Evolutionary conservation across 495 filamentous ascomycete genomes (phyloP).

Genomic region (Elasticomyces elasticus): DNA sequence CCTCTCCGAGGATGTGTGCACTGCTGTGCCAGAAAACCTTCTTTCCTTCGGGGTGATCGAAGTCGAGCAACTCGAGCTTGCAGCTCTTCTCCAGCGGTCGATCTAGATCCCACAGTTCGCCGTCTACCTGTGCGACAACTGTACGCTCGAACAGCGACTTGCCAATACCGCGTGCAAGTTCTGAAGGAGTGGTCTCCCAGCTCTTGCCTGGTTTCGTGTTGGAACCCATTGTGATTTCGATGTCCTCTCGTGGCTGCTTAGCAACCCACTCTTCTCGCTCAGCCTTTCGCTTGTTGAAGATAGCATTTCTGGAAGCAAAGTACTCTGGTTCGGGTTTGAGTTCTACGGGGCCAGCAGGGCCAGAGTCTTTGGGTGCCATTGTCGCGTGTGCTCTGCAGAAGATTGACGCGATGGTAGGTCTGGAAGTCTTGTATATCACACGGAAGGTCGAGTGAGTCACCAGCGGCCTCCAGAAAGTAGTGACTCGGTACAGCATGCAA

Average conservation of each 20-base stretch:
- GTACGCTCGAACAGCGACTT: constrained; percentile 63
- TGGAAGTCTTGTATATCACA: background rate
- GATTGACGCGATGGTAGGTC: background rate
- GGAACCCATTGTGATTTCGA: constrained; percentile 59
- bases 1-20: constrained; percentile 89
- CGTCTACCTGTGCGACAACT: constrained; percentile 76
- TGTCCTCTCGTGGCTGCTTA: constrained; percentile 51
- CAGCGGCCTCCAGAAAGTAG: constrained; percentile 7
- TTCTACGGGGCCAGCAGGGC: constrained; percentile 43
- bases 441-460: background rate
- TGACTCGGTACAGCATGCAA: background rate
- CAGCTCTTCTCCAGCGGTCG: constrained; percentile 76
- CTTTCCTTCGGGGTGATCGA: constrained; percentile 72
- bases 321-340: constrained; percentile 63
- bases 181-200: constrained; percentile 62
- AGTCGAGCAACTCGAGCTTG: constrained; percentile 68
- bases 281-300: constrained; percentile 83
- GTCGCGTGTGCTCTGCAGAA: background rate
- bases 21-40: constrained; percentile 89
- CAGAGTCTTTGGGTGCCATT: constrained; percentile 35
- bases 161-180: constrained; percentile 55
- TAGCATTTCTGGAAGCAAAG: constrained; percentile 66
- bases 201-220: constrained; percentile 51
- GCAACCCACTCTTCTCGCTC: constrained; percentile 65
- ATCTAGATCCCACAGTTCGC: constrained; percentile 81